Evolutionary conservation across 768 basidiomycete species (phyloP), one percentile per base, ranked within the genome.

Genomic region (Xanthoconium stramineum): DNA sequence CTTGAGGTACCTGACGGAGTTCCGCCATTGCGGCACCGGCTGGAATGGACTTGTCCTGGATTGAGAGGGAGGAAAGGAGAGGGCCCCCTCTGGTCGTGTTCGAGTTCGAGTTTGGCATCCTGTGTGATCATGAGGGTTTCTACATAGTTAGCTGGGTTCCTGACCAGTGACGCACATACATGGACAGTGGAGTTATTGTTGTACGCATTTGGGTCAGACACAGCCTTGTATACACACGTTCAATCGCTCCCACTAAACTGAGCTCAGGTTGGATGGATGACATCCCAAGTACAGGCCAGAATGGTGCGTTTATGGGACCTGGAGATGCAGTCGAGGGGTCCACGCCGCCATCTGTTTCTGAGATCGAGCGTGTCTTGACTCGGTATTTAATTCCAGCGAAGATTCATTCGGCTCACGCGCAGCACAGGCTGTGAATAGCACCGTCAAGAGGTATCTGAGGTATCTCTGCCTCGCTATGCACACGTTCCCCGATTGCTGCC

Each of bases 401-500:
- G 40, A 28, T 45, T 32, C 9, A 30, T 50, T 59, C 50, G 47
- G 47, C 57, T 49, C 39, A 48, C 46, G 56, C 50, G 35, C 59
- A 50, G 47, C 52, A 11, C 53, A 51, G 50, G 60, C 60, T 49
- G 55, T 60, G 53, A 61, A 45, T 5, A 32, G 32, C 15, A 20
- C 49, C 37, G 28, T 50, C 20, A 36, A 12, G 56, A 51, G n/a
- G n/a, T 45, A 58, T 53, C 63, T 60, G 52, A 49, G 50, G 42
- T 46, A 58, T 64, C 59, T 57, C 43, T n/a, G 65, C 69, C 69
- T 70, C 64, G 70, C 56, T 61, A 64, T 39, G 51, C 38, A 60
- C 70, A 72, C 70, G 70, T 68, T 70, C 28, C 42, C 50, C 43
- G 47, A 49, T 53, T 9, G 58, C 51, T 64, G 63, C 60, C 65